Base-by-base conservation (phyloP, 2,329 filamentous ascomycete species). In the Stenocarpella maydis region DNA sequence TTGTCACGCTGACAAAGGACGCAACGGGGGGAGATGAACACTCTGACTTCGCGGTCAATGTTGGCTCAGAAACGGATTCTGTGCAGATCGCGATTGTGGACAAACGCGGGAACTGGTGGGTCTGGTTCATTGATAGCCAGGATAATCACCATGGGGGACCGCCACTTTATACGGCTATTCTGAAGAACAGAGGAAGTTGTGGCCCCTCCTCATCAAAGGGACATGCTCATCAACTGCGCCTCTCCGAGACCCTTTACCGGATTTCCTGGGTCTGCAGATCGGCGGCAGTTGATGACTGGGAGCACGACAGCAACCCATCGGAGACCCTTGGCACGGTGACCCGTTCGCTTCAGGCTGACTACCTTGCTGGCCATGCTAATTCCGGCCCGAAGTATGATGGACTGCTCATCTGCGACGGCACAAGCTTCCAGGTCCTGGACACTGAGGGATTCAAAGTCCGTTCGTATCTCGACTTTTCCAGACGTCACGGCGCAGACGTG, bases 51-150 rank as follows among this genome's bases (percentile, higher is more conserved):
- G 79, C 86, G 0, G 92, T 94, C 76, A 91, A 90, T 72, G 87
- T 90, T 0, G 78, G 78, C 4, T 75, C 75, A 6, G 80, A 69
- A 72, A 87, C 80, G 77, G 87, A 83, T 69, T 79, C 82, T 19
- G 85, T 88, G 1, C 90, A 92, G 74, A 79, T 94, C 65, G 90
- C 85, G 19, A 82, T 94, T 31, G 82, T 94, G 21, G 90, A 94
- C 74, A 83, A 88, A 64, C 80, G 80, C 41, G 91, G 91, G 1
- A 82, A 81, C 69, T 95, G 92, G 92, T 89, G 82, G 52, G 78
- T 93, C 4, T 93, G 90, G 89, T 84, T 91, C 71, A 80, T 91
- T 28, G 64, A 61, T 34, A 47, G 58, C 58, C 73, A 74, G 15
- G 81, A 80, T 66, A 81, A 69, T 39, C 75, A 71, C 75, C 77